Evolutionary conservation across 2,329 filamentous ascomycete genomes (phyloP), one percentile per base, ranked within the genome.

Genomic region (Arthrobotrys iridis): DNA sequence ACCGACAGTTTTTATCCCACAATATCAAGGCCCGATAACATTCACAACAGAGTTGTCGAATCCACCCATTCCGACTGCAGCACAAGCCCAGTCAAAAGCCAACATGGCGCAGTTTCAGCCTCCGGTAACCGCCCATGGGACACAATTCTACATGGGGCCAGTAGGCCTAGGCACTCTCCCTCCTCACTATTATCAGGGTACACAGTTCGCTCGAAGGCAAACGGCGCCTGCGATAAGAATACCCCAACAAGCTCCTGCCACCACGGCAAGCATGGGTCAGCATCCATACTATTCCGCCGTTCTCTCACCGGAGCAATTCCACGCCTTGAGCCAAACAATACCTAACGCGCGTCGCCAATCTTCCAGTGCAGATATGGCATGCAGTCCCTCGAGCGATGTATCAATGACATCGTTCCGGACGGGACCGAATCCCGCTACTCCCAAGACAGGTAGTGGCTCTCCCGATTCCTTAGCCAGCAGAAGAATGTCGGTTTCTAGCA

Each of bases 141-240:
- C 62, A 6, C 52, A 60, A 18, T 60, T 67, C 11, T 18, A 74
- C 18, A 63, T 62, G 35, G 55, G 43, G 2, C 62, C 70, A 18
- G 11, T 75, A 18, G 63, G 71, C 5, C 15, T 63, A 20, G 58
- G 63, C 3, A 63, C 63, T 8, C 10, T 75, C 5, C 55, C 45
- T 24, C 63, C 63, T 4, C 26, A 50, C 10, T 30, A 30, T 8
- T 75, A 37, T 20, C 30, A 63, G 15, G 41, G 41, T 5, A 64
- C 63, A 33, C 15, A 22, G n/a, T 57, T 68, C 4, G 63, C 20
- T n/a, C 63, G 48, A 41, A 33, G 45, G 22, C 71, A 68, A 11
- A 57, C 45, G 7, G 20, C 24, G 6, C 52, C 62, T 1, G 18
- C 22, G 10, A 18, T 64, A 26, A 43, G 48, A 20, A 52, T 43